Evolutionary conservation across 179 eudicot genomes (phyloP).

Genomic region (Drosera spatulata): DNA sequence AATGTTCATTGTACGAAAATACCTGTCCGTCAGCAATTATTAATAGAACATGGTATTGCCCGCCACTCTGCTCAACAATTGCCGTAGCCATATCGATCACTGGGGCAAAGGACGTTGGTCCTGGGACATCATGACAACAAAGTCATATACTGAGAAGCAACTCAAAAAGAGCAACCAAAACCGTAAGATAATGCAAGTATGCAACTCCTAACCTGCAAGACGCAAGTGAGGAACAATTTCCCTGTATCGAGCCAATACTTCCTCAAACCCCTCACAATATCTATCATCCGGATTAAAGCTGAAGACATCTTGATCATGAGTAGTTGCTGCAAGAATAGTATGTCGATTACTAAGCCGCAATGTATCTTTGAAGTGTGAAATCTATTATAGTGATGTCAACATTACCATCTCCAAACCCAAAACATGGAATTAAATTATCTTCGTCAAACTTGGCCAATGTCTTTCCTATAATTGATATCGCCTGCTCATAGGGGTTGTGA

Average conservation of each 20-base stretch:
- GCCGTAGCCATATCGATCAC: slow-evolving; percentile 89
- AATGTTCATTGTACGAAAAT: neutral
- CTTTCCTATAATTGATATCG: slow-evolving; percentile 91
- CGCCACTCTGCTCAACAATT: slow-evolving; percentile 92
- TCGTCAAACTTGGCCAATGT: slow-evolving; percentile 86
- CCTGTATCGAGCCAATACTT: slow-evolving; percentile 64
- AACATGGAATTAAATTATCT: slow-evolving; percentile 93
- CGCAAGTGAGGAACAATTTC: slow-evolving; percentile 87
- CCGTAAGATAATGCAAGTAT: neutral
- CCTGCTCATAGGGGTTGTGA: slow-evolving; percentile 84
- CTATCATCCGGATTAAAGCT: slow-evolving; percentile 70
- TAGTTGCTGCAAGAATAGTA: slow-evolving; percentile 47
- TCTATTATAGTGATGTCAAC: neutral
- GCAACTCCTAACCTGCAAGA: slow-evolving; percentile 52
- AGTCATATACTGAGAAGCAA: neutral
- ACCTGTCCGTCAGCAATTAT: slow-evolving; percentile 99
- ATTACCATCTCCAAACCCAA: slow-evolving; percentile 97
- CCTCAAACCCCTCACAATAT: slow-evolving; percentile 87
- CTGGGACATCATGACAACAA: slow-evolving; percentile 17
- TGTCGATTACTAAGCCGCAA: too few relatives aligned
- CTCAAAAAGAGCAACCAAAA: neutral
- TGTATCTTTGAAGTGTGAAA: neutral
- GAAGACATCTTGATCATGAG: slow-evolving; percentile 98
- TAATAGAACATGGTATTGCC: slow-evolving; percentile 91
- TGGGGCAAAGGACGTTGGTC: slow-evolving; percentile 98